Base-by-base conservation (phyloP, 1,284 basidiomycete genomes). In the Testicularia cyperi region DNA sequence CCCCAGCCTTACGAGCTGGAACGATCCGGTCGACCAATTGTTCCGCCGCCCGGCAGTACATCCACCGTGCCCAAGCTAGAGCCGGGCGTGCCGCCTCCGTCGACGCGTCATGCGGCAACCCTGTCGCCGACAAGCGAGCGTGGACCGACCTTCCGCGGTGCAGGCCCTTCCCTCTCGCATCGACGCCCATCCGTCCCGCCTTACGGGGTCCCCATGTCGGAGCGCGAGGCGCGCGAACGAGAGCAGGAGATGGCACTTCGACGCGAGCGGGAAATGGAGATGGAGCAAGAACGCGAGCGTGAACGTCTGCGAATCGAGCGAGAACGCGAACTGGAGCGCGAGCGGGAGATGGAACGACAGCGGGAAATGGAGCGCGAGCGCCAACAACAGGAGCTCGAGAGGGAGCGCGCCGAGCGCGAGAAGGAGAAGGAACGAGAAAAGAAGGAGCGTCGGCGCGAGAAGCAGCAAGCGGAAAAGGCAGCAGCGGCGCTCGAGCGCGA, bases 381-480 rank as follows among this genome's bases (percentile, higher is more conserved):
- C 4, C n/a, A n/a, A n/a, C n/a, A n/a, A n/a, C n/a, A n/a, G n/a
- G 60, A 63, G 25, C 43, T 47, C 2, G 58, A 63, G 23, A 40
- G 35, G 24, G 58, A 56, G 27, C 46, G 60, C 3, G 58, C 57
- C 20, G 45, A 49, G 22, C 44, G 46, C 8, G 53, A 61, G 15
- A 51, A 54, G 46, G 57, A 55, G 15, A 54, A 46, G 39, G 51
- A 55, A 23, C 52, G 52, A 14, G 58, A 62, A 15, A 47, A 46
- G 8, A 29, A 46, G 13, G 58, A 62, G 15, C 52, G 58, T 20
- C 47, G 58, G 18, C 31, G 47, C 6, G 58, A 62, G 41, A 55
- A 55, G 41, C 57, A 61, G 27, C 58, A 62, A 18, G 58, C 58
- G 7, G 58, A 62, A 7, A 62, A 62, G 47, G 26, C 39, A 40